Evolutionary conservation across 2,329 filamentous ascomycete genomes (phyloP), one percentile per base, ranked within the genome.

Genomic region (Aspergillus eucalypticola): DNA sequence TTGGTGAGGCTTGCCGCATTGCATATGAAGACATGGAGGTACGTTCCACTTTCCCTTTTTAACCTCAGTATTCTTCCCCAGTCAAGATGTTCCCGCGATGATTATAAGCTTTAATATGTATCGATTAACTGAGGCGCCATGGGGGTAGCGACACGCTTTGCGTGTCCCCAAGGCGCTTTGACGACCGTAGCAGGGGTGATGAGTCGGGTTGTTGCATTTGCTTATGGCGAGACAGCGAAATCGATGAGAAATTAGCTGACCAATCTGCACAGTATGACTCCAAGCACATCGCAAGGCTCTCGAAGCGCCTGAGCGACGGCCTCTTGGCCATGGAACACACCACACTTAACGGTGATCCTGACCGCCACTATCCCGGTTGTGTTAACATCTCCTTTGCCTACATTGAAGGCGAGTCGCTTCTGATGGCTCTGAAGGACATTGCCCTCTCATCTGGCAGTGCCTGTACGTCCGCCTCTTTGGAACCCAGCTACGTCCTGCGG

Each of bases 331-430:
- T 99, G 81, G 95, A 98, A 75, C 95, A 99, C 78, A 96, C 95
- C 2, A 86, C 84, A 8, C 88, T 96, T 69, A 99, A 99, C 71
- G 95, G 95, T 54, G 92, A 95, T 68, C 84, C 88, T 2, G 78
- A 89, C 4, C 84, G 86, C 55, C 96, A 96, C 77, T 99, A 99
- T 75, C 92, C 95, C 2, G 95, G 95, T 64, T 99, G 95, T 70
- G 94, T 99, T 63, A 99, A 99, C 76, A 90, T 99, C 10, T 99
- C 95, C 0, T 99, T 99, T 73, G 94, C 95, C 35, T 99, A 99
- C 71, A 92, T 99, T 4, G 95, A 99, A 79, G 95, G 95, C 67
- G 95, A 99, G 79, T 98, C 95, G 2, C 88, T 99, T 1, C 84
- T 99, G 64, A 99, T 99, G 95, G 95, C 95, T 0, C 81, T 99